A percentile compares a stretch with the other conserved stretches of the same genome.
Evolutionary conservation across 2,329 filamentous ascomycete species (phyloP).

Genomic region (Arthroderma uncinatum): DNA sequence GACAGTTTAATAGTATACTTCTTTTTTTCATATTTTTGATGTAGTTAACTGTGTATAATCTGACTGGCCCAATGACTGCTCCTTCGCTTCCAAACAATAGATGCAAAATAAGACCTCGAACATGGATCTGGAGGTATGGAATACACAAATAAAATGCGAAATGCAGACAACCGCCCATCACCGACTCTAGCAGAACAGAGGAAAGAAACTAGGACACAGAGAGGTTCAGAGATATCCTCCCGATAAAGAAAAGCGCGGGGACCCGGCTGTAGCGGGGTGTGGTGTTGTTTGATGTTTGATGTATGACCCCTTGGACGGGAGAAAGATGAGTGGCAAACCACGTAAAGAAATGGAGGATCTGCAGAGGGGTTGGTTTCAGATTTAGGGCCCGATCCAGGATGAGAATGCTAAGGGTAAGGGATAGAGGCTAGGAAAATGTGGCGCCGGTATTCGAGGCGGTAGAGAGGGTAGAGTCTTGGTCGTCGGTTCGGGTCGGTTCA

Average conservation of each 20-base stretch:
- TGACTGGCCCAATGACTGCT: neutral
- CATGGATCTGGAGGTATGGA: neutral
- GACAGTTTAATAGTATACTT: neutral
- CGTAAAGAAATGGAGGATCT: neutral
- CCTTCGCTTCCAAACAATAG: neutral
- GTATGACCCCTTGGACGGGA: neutral
- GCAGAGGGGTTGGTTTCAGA: neutral
- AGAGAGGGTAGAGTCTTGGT: neutral
- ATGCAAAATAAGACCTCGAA: neutral
- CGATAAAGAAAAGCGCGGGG: neutral
- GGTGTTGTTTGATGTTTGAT: conserved; percentile 3
- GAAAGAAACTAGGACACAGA: neutral
- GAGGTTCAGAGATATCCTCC: neutral
- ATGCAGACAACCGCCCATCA: neutral
- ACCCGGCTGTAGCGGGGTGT: neutral
- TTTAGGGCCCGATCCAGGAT: neutral
- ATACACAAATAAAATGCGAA: neutral
- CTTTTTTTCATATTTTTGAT: neutral
- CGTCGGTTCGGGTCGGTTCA: neutral
- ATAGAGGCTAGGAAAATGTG: neutral
- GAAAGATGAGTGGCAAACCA: neutral
- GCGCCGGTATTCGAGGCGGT: neutral
- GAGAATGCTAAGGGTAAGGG: neutral
- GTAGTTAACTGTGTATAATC: neutral
- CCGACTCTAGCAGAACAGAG: conserved; percentile 1